Conservation (phyloP, 164 flowering plant genomes). For the Paratinospora sagittata region DNA sequence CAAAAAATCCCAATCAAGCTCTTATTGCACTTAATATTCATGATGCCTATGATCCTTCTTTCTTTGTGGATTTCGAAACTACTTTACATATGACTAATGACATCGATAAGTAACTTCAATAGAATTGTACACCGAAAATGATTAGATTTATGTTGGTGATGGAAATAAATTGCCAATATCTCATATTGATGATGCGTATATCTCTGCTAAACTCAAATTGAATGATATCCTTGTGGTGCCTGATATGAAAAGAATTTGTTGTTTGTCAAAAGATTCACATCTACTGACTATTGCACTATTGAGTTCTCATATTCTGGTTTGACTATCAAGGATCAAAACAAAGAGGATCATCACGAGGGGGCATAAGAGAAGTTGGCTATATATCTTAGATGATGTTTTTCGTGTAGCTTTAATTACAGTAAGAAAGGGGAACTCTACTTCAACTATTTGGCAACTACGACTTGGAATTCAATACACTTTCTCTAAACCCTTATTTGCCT, state of each 20-base stretch:
- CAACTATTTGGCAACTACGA: not conserved
- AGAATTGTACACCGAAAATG: not conserved
- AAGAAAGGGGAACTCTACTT: not conserved
- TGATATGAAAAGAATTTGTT: too few species aligned
- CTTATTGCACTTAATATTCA: too few species aligned
- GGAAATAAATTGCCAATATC: not conserved
- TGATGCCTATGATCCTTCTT: not conserved
- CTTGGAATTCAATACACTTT: not conserved
- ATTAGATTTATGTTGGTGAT: not conserved
- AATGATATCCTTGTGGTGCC: not conserved
- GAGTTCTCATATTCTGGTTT: not conserved
- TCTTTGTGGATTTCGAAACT: not conserved
- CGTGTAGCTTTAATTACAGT: not conserved
- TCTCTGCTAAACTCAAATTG: not conserved
- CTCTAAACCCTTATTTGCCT: not conserved
- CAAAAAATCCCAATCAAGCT: too few species aligned
- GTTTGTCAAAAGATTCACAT: too few species aligned
- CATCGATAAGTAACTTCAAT: not conserved
- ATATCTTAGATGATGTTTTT: not conserved
- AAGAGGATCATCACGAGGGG: not conserved
- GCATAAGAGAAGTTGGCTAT: not conserved
- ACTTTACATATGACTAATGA: not conserved
- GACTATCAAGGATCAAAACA: not conserved
- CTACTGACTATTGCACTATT: not conserved
- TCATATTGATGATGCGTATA: not conserved